Evolutionary conservation across 1,139 yeast species (phyloP), one percentile per base, ranked within the genome.

Genomic region (Saccharomycopsis hybrid): DNA sequence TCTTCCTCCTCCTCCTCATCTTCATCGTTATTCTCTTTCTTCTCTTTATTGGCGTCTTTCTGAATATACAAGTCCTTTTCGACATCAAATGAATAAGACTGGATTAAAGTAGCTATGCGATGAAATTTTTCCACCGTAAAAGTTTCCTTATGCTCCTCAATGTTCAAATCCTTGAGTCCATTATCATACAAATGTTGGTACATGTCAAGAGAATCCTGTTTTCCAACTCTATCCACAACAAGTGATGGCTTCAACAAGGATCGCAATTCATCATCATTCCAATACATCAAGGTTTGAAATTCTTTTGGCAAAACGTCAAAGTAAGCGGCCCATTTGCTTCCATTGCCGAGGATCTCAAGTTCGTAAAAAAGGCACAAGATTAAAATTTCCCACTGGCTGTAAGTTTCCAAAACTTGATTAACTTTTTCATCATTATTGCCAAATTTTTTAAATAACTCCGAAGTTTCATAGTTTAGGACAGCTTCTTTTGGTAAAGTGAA

Each of bases 161-260:
- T 2, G 55, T 62, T 50, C 55, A 66, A 27, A 61, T 63, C 65
- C 40, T 57, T 56, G 41, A 60, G 62, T 40, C 65, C 64, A 44
- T 61, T 55, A 28, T 70, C 78, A 56, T 61, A 59, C 53, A 67
- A 57, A 5, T 62, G 64, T 3, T 64, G 58, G 61, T 75, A 86
- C 78, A 83, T 76, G 39, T 70, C 76, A 52, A 75, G 75, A 1
- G 96, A 92, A 43, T 76, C 71, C 3, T 76, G 78, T 51, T 72
- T 76, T 2, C 97, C 97, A 39, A 92, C 74, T 60, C 95, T 72
- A 3, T 74, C 73, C 30, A 80, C 59, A 2, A 90, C 78, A 46
- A 79, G 72, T 0, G 96, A 86, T 0, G 97, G 97, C 45, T 70
- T 58, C 1, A 96, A 86, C 0, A 97, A 97, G 45, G 70, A 58